A percentile compares a stretch with the other conserved stretches of the same genome.
Evolutionary conservation across 2,329 filamentous ascomycete genomes (phyloP).

Genomic region (Alternaria gaisen): DNA sequence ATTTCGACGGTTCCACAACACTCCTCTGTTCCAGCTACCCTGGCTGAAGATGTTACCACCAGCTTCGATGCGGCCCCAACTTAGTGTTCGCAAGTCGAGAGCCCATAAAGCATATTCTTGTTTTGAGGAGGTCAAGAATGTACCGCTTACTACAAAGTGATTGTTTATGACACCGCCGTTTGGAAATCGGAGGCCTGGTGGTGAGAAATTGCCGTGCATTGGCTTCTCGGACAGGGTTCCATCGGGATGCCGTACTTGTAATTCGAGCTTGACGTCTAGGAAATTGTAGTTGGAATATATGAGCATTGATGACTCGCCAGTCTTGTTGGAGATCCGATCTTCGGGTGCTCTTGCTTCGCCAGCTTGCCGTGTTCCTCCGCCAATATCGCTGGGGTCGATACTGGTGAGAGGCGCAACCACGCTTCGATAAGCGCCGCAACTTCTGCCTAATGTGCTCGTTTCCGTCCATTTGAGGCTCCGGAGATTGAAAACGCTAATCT

Average conservation of each 20-base stretch:
- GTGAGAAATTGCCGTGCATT: conserved; percentile 87
- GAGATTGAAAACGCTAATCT: conserved; percentile 97
- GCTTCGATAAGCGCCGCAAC: conserved; percentile 94
- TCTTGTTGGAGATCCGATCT: conserved; percentile 43
- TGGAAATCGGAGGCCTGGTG: conserved; percentile 91
- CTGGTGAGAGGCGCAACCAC: conserved; percentile 86
- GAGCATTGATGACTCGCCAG: conserved; percentile 74
- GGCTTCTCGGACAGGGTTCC: conserved; percentile 84
- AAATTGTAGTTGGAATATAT: conserved; percentile 99
- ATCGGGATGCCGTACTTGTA: conserved; percentile 87
- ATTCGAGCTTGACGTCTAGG: conserved; percentile 91
- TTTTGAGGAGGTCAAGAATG: conserved; percentile 96
- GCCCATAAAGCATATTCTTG: conserved; percentile 99
- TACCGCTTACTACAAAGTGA: conserved; percentile 96
- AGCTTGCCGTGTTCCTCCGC: conserved; percentile 59
- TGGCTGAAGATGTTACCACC: conserved; percentile 92
- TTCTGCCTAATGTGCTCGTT: conserved; percentile 85
- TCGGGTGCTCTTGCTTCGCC: conserved; percentile 52
- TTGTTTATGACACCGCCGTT: conserved; percentile 96
- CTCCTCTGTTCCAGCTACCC: conserved; percentile 95
- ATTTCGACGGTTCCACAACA: conserved; percentile 92
- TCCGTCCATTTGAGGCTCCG: conserved; percentile 95
- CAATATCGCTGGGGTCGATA: conserved; percentile 71
- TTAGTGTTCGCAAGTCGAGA: conserved; percentile 84
- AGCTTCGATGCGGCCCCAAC: conserved; percentile 95